A percentile compares a stretch with the other conserved stretches of the same genome.
Conservation (phyloP, 1,139 yeast species). For the Sugiyamaella novakii region DNA sequence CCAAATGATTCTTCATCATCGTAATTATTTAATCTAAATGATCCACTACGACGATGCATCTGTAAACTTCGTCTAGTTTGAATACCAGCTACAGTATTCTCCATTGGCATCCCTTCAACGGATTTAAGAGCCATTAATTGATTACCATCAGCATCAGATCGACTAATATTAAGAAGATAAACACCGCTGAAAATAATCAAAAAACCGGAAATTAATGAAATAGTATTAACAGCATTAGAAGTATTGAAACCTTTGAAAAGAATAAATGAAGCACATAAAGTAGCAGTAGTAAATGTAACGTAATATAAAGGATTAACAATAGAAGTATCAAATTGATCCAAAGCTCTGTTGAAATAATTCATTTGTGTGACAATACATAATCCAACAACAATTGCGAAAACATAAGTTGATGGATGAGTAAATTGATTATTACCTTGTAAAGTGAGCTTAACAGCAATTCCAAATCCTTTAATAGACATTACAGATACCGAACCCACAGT, state of each 20-base stretch:
- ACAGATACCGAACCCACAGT: constrained; percentile 90
- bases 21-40: constrained; percentile 37
- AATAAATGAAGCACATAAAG: constrained; percentile 82
- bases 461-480: constrained; percentile 91
- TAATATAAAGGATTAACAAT: constrained; percentile 90
- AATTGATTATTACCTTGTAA: constrained; percentile 89
- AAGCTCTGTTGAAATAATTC: constrained; percentile 92
- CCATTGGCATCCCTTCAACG: constrained; percentile 76
- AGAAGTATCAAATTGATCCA: constrained; percentile 90
- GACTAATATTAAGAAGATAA: constrained; percentile 74
- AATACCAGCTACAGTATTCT: constrained; percentile 82
- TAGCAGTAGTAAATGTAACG: constrained; percentile 89
- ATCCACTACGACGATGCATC: constrained; percentile 43
- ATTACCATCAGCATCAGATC: constrained; percentile 62
- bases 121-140: constrained; percentile 54
- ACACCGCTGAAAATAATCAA: constrained; percentile 87
- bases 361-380: constrained; percentile 86
- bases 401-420: constrained; percentile 78
- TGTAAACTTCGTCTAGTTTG: constrained; percentile 61
- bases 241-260: constrained; percentile 88
- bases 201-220: constrained; percentile 85
- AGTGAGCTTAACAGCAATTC: constrained; percentile 85
- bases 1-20: constrained; percentile 45
- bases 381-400: constrained; percentile 76
- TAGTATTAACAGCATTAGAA: constrained; percentile 73